These are phyloP conservation scores for Rosa hybrid DNA, from an alignment of 331 rosid species.

Conservation along the genomic window DNA sequence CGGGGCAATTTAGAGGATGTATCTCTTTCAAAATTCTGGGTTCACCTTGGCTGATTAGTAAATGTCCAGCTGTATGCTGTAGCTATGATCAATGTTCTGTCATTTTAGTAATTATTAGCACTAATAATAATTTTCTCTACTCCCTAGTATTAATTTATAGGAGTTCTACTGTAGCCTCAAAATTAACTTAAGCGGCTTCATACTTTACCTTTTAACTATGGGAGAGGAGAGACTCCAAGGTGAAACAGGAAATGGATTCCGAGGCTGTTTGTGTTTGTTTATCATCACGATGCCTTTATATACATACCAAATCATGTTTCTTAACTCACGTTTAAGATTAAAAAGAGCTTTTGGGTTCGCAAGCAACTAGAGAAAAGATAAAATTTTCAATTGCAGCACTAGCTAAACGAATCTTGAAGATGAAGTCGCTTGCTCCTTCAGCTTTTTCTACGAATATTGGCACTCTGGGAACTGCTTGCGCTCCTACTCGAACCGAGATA, in stretches of 20 bases:
- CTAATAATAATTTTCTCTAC: no score
- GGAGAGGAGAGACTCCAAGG: background rate
- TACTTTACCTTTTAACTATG: background rate
- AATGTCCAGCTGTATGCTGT: slow-evolving; percentile 4
- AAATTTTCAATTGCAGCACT: no score
- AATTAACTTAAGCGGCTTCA: no score
- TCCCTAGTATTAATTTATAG: no score
- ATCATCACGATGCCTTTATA: background rate
- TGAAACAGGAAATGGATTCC: background rate
- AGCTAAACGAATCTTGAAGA: background rate
- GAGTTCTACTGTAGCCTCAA: no score
- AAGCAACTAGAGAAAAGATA: no score
- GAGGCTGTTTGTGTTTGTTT: background rate
- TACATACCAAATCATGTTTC: background rate
- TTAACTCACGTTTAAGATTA: background rate
- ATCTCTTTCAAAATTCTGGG: background rate
- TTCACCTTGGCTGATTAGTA: slow-evolving; percentile 1
- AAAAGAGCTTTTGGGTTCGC: background rate
- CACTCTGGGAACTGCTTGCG: background rate
- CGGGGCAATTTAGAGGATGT: slow-evolving; percentile 2
- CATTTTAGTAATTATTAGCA: background rate
- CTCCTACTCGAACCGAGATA: background rate
- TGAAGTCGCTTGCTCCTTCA: background rate
- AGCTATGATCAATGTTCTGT: background rate
- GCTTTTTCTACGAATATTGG: background rate